Evolutionary conservation across 148 eudicot species (phyloP).

Genomic region (Rhododendron molle): DNA sequence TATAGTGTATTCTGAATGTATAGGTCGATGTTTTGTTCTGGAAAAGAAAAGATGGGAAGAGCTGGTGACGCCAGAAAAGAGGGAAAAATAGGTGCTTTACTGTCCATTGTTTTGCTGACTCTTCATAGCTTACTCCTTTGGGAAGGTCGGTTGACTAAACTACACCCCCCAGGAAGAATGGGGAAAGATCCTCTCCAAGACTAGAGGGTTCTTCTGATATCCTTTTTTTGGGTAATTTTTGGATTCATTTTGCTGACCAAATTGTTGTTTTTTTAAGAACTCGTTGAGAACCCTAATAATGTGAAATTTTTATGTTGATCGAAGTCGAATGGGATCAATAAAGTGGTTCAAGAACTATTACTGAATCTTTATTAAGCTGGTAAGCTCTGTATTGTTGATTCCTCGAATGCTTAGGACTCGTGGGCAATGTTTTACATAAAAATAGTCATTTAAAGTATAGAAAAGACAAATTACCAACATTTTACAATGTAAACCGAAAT

Average conservation of each 20-base stretch:
- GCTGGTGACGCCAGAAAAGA: background rate
- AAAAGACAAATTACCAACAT: too few relatives aligned
- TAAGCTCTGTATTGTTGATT: background rate
- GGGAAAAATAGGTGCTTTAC: background rate
- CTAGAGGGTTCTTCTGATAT: background rate
- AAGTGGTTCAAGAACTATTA: too few relatives aligned
- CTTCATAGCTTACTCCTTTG: background rate
- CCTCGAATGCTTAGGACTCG: too few relatives aligned
- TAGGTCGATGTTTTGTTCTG: background rate
- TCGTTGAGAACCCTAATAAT: background rate
- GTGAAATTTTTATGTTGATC: background rate
- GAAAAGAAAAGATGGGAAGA: slow-evolving; percentile 2
- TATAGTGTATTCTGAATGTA: background rate
- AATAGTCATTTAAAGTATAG: too few relatives aligned
- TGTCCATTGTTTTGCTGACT: background rate
- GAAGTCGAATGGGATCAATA: background rate
- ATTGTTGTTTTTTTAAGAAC: background rate
- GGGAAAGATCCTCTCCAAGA: background rate
- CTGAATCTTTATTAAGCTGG: too few relatives aligned
- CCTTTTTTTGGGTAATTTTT: background rate
- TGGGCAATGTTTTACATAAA: background rate
- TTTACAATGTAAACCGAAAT: too few relatives aligned
- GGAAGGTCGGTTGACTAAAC: background rate
- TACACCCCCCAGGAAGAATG: background rate
- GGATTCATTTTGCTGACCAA: background rate